phyloP scores from a whole-genome alignment of 2,329 filamentous ascomycete genomes.

The Hypoxylon rubiginosum region DNA sequence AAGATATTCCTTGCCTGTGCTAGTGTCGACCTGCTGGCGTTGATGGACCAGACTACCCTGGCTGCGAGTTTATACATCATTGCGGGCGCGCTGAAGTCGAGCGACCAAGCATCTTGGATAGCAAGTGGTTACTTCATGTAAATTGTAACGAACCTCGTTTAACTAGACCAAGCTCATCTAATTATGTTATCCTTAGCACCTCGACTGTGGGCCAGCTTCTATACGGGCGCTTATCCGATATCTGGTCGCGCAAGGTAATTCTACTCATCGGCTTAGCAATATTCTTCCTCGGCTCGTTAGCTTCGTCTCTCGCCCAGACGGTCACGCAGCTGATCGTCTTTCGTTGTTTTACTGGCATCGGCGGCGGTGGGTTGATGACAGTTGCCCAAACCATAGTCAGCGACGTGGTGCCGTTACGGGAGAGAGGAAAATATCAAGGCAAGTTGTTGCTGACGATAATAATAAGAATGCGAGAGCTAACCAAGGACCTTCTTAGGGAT shows the following conservation, averaged over 20 bases:
- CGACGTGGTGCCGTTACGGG: slow-evolving; percentile 49
- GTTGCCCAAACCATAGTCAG: slow-evolving; percentile 51
- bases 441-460: too few species aligned
- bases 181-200: slow-evolving; percentile 49
- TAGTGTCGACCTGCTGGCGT: slow-evolving; percentile 66
- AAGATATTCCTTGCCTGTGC: slow-evolving; percentile 71
- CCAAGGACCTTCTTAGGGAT: too few species aligned
- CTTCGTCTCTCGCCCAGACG: slow-evolving; percentile 58
- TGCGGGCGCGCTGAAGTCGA: slow-evolving; percentile 63
- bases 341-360: slow-evolving; percentile 55
- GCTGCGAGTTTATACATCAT: slow-evolving; percentile 68
- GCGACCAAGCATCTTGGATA: slow-evolving; percentile 67
- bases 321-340: slow-evolving; percentile 58
- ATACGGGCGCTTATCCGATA: slow-evolving; percentile 61
- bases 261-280: slow-evolving; percentile 56
- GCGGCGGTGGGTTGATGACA: slow-evolving; percentile 50
- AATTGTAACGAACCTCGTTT: slow-evolving; percentile 35
- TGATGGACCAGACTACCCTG: slow-evolving; percentile 71
- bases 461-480: too few species aligned
- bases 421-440: slow-evolving; percentile 52
- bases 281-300: slow-evolving; percentile 60
- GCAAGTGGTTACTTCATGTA: slow-evolving; percentile 69
- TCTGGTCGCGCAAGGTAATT: slow-evolving; percentile 61
- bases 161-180: background rate
- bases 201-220: slow-evolving; percentile 63